phyloP scores from a whole-genome alignment of 306 rosid species.

The Prunus padus region DNA sequence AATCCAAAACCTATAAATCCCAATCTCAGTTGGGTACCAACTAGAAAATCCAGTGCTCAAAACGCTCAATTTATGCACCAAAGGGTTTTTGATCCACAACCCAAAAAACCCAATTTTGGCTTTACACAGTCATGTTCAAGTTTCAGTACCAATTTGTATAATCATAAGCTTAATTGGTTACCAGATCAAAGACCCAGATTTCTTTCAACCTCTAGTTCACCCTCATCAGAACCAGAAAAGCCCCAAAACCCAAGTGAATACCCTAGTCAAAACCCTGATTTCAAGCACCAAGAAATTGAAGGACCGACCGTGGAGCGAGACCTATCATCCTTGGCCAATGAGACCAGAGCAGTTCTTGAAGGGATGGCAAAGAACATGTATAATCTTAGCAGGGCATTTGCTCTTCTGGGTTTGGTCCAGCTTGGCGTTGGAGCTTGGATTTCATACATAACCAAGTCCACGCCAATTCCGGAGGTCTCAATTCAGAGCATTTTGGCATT shows the following conservation, averaged over 20 bases:
- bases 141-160: neutral
- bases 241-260: constrained; percentile 35
- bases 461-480: constrained; percentile 46
- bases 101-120: neutral
- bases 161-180: constrained; percentile 1
- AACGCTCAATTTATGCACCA: constrained; percentile 5
- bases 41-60: constrained; percentile 11
- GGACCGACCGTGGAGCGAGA: constrained; percentile 95
- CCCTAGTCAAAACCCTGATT: constrained; percentile 60
- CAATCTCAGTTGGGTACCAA: constrained; percentile 3
- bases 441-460: constrained; percentile 35
- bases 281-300: constrained; percentile 93
- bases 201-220: constrained; percentile 40
- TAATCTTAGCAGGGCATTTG: constrained; percentile 51
- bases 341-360: constrained; percentile 60
- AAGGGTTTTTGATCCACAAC: neutral
- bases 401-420: constrained; percentile 57
- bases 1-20: neutral
- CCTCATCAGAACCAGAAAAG: constrained; percentile 39
- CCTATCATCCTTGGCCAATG: constrained; percentile 56
- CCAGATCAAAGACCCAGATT: constrained; percentile 25
- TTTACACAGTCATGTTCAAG: constrained; percentile 1
- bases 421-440: constrained; percentile 81
- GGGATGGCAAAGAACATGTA: constrained; percentile 57
- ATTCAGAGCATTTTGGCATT: constrained; percentile 68